Conservation (phyloP, 768 basidiomycete genomes). For the Mycena olivaceomarginata region DNA sequence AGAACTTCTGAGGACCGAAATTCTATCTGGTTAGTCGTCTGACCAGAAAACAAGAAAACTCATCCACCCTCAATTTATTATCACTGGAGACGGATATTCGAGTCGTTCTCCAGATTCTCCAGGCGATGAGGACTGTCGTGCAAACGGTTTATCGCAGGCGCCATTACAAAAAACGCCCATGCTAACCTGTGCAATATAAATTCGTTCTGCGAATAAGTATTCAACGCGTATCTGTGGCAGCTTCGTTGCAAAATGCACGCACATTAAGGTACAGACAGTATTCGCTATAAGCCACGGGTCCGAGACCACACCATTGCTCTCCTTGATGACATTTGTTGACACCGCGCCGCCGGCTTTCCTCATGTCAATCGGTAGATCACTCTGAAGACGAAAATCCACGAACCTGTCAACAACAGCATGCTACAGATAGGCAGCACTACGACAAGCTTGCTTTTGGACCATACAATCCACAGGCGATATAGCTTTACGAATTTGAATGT, state of each 20-base stretch:
- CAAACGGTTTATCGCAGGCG: neutral
- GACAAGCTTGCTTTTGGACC: constrained; percentile 10
- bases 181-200: constrained; percentile 18
- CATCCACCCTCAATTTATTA: neutral
- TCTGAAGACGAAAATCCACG: neutral
- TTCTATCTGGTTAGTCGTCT: neutral
- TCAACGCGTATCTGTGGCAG: neutral
- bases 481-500: neutral
- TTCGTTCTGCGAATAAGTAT: neutral
- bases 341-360: neutral
- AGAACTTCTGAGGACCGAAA: neutral
- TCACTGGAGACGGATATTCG: neutral
- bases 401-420: neutral
- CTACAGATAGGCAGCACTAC: neutral
- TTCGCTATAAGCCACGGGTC: neutral
- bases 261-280: neutral
- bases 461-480: constrained; percentile 22
- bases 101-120: constrained; percentile 13
- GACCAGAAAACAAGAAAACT: neutral
- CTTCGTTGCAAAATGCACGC: neutral
- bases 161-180: neutral
- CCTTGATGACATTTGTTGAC: neutral
- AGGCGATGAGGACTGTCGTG: constrained; percentile 8
- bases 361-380: neutral
- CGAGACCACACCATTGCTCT: neutral